phyloP scores from a whole-genome alignment of 805 yeast genomes.

The Schizosaccharomyces lindneri region DNA sequence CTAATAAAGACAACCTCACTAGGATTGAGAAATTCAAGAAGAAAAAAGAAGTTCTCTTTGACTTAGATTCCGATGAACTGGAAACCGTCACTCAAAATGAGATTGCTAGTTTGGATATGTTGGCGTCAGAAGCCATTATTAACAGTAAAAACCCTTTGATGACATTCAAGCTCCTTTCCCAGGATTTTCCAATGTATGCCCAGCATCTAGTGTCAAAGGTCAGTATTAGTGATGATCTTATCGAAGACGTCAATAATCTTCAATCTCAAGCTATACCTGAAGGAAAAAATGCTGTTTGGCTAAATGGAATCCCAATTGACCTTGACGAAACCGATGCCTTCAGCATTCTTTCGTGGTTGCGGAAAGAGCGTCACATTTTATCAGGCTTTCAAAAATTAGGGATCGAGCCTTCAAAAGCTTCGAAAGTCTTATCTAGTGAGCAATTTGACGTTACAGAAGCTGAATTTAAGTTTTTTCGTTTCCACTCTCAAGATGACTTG shows the following conservation, averaged over 20 bases:
- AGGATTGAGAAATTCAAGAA: not conserved
- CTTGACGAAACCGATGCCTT: not conserved
- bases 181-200: slow-evolving; percentile 33
- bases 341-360: slow-evolving; percentile 30
- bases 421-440: slow-evolving; percentile 14
- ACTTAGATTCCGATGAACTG: not conserved
- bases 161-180: slow-evolving; percentile 18
- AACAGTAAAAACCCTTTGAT: slow-evolving; percentile 15
- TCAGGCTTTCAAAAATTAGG: slow-evolving; percentile 14
- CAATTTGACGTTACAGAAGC: slow-evolving; percentile 6
- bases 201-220: slow-evolving; percentile 15
- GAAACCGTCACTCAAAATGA: slow-evolving; percentile 7
- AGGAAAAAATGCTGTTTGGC: not conserved
- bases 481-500: slow-evolving; percentile 12
- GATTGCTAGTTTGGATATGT: slow-evolving; percentile 7
- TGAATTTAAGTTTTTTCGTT: slow-evolving; percentile 10
- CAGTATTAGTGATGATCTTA: slow-evolving; percentile 11
- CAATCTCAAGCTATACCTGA: not conserved
- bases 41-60: not conserved
- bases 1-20: not conserved
- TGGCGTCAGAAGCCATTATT: slow-evolving; percentile 16
- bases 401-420: slow-evolving; percentile 15
- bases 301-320: not conserved
- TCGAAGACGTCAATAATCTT: slow-evolving; percentile 15
- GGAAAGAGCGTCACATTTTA: slow-evolving; percentile 18